A percentile compares a stretch with the other conserved stretches of the same genome.
These are phyloP conservation scores for Chiua virens DNA, from an alignment of 768 basidiomycete genomes.

Conservation along the genomic window DNA sequence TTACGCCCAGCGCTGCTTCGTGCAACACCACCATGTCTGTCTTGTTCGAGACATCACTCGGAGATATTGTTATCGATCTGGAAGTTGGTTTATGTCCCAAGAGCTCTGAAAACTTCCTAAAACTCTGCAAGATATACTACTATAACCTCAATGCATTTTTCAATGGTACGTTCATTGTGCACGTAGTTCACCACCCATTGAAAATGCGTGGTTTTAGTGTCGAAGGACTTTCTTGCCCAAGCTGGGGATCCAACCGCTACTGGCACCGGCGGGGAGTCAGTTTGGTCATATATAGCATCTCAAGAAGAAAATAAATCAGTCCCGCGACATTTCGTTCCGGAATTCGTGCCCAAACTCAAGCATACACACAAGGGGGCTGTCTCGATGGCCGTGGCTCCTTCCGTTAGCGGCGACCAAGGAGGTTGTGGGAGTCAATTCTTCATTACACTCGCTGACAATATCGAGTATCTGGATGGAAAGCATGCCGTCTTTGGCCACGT, in stretches of 20 bases:
- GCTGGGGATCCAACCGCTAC: constrained; percentile 95
- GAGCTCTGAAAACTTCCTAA: constrained; percentile 94
- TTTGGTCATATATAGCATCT: constrained; percentile 75
- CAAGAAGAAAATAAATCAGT: constrained; percentile 33
- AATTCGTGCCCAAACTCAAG: constrained; percentile 78
- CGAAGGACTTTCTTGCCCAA: constrained; percentile 96
- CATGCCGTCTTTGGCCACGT: constrained; percentile 96
- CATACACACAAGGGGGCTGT: constrained; percentile 85
- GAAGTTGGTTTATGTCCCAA: constrained; percentile 89
- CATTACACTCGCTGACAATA: constrained; percentile 84
- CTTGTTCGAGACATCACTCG: constrained; percentile 93
- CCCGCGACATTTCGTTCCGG: constrained; percentile 87
- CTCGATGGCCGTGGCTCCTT: constrained; percentile 96
- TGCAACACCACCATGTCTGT: constrained; percentile 70
- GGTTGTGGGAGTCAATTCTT: constrained; percentile 97
- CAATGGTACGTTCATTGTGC: constrained; percentile 68
- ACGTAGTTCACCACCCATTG: background rate
- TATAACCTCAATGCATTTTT: constrained; percentile 98
- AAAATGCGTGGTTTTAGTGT: constrained; percentile 52
- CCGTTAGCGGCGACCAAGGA: constrained; percentile 60
- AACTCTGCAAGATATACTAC: constrained; percentile 95
- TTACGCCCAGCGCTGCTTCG: background rate
- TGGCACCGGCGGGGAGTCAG: constrained; percentile 89
- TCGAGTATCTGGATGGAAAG: constrained; percentile 93
- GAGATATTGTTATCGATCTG: constrained; percentile 95